phyloP scores from a whole-genome alignment of 768 basidiomycete species.

The Tubosaeta brunneosetosa region DNA sequence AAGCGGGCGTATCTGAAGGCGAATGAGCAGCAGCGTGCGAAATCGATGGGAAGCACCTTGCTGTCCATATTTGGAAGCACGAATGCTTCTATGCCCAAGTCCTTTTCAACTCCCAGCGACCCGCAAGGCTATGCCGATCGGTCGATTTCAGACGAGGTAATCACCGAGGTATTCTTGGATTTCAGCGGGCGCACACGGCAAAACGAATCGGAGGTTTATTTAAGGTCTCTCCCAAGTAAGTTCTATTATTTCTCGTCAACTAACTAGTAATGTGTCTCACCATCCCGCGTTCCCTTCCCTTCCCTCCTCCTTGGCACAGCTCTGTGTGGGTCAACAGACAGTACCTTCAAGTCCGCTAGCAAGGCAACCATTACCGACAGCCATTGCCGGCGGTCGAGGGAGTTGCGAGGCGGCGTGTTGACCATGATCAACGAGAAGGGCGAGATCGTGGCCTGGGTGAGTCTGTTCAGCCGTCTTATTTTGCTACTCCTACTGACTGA shows the following conservation, averaged over 20 bases:
- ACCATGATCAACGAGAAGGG: neutral
- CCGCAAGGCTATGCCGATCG: neutral
- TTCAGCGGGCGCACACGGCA: neutral
- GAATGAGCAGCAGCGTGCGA: neutral
- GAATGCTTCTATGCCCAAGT: neutral
- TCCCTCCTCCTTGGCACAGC: neutral
- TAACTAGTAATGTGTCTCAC: neutral
- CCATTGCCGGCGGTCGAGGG: neutral
- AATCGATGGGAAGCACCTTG: neutral
- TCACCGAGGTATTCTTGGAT: neutral
- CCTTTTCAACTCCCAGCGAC: neutral
- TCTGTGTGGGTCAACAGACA: constrained; percentile 7
- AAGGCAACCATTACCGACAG: constrained; percentile 8
- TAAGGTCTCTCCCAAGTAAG: neutral
- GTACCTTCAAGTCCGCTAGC: constrained; percentile 14
- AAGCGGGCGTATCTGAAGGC: neutral
- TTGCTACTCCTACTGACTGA: neutral
- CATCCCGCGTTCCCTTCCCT: neutral
- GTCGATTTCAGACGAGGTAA: neutral
- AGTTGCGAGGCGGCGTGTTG: neutral
- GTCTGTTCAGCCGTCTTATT: neutral
- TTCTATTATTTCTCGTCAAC: neutral
- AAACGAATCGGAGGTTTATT: neutral
- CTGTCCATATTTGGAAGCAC: neutral
- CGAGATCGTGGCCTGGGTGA: neutral